phyloP scores from a whole-genome alignment of 192 early-diverging fungal species.

The Entomortierella parvispora region DNA sequence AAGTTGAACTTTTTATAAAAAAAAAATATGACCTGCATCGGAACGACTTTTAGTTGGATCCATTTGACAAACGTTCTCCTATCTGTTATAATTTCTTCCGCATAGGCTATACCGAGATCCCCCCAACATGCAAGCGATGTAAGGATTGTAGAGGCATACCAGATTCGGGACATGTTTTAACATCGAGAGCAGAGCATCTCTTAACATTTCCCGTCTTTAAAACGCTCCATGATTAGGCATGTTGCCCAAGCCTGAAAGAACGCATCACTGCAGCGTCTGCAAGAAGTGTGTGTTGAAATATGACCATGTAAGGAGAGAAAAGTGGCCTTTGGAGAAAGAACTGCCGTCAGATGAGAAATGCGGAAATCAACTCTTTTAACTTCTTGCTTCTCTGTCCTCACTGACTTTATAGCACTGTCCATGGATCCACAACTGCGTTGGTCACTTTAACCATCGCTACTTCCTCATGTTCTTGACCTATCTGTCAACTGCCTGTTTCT shows the following conservation, averaged over 20 bases:
- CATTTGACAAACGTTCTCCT: neutral
- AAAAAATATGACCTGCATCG: constrained; percentile 50
- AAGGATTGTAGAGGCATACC: too few species aligned
- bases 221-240: constrained; percentile 55
- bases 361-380: neutral
- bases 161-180: too few species aligned
- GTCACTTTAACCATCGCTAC: constrained; percentile 78
- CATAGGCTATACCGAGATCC: constrained; percentile 31
- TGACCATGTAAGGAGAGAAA: constrained; percentile 64
- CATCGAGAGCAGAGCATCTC: neutral
- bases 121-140: constrained; percentile 46
- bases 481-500: constrained; percentile 56
- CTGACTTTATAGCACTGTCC: constrained; percentile 63
- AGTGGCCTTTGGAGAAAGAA: neutral
- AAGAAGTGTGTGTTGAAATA: constrained; percentile 79
- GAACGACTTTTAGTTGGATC: neutral
- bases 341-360: neutral
- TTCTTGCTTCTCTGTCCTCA: neutral
- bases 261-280: constrained; percentile 84
- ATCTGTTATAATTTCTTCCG: neutral
- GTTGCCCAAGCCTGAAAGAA: constrained; percentile 79
- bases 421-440: constrained; percentile 87
- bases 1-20: constrained; percentile 40
- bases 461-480: constrained; percentile 80
- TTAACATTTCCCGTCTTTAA: neutral